Conservation (phyloP, 768 basidiomycete genomes). For the Lactifluus hygrophoroides region DNA sequence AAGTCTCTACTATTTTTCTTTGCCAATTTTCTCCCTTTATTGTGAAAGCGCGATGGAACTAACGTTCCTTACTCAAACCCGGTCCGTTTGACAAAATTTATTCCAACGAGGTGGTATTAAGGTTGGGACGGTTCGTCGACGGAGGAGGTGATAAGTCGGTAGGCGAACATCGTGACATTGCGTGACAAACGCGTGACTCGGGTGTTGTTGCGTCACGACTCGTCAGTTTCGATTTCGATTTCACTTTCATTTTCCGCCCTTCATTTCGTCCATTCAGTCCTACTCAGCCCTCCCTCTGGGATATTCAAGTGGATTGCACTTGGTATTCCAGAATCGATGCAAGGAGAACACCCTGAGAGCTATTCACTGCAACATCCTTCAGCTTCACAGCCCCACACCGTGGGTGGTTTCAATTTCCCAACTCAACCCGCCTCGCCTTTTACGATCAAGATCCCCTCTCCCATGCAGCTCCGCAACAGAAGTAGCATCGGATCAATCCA, state of each 20-base stretch:
- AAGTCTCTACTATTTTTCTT: not conserved
- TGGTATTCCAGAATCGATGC: slow-evolving; percentile 14
- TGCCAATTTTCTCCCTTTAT: slow-evolving; percentile 2
- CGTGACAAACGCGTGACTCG: slow-evolving; percentile 17
- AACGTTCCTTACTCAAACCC: not conserved
- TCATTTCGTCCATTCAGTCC: not conserved
- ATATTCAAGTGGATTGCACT: not conserved
- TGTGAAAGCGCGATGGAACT: not conserved
- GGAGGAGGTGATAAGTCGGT: slow-evolving; percentile 9
- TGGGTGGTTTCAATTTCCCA: slow-evolving; percentile 19
- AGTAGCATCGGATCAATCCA: slow-evolving; percentile 14
- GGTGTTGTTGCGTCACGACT: slow-evolving; percentile 13
- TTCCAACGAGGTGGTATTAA: not conserved
- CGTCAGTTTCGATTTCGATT: slow-evolving; percentile 13
- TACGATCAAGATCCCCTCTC: slow-evolving; percentile 18
- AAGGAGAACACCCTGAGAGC: slow-evolving; percentile 13
- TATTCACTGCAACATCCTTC: slow-evolving; percentile 4
- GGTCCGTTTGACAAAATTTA: slow-evolving; percentile 7
- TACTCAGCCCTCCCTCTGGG: not conserved
- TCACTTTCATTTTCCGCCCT: not conserved
- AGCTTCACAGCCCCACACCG: slow-evolving; percentile 8
- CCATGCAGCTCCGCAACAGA: slow-evolving; percentile 19
- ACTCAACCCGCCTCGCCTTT: slow-evolving; percentile 6
- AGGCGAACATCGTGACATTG: slow-evolving; percentile 3
- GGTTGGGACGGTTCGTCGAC: slow-evolving; percentile 7